Percentiles rank a stretch among this genome's conserved stretches.
Conservation (phyloP, 2,329 filamentous ascomycete species). For the Ophiostoma sp. region DNA sequence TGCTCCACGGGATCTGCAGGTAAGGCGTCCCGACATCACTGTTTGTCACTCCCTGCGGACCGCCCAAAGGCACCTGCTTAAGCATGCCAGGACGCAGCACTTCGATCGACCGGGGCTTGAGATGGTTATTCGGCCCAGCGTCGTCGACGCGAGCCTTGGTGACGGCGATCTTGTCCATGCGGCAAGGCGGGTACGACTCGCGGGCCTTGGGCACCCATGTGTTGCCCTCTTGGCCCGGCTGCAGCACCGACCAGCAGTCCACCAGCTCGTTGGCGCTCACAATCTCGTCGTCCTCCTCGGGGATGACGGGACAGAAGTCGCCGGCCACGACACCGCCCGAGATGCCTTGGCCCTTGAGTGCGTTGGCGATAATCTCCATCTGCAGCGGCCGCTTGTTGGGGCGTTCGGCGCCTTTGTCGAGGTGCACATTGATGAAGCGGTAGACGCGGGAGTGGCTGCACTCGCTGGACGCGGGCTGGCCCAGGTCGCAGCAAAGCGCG, state of each 20-base stretch:
- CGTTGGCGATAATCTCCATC: slow-evolving; percentile 29
- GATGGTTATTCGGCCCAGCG: neutral
- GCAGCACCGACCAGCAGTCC: slow-evolving; percentile 35
- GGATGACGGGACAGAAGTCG: slow-evolving; percentile 38
- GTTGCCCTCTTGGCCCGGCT: slow-evolving; percentile 31
- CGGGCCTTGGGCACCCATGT: slow-evolving; percentile 38
- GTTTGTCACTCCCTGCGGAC: neutral
- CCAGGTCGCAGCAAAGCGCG: slow-evolving; percentile 36
- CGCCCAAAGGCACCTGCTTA: slow-evolving; percentile 24
- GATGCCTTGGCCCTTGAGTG: slow-evolving; percentile 28
- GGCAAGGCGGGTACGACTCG: slow-evolving; percentile 31
- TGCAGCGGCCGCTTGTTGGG: slow-evolving; percentile 33
- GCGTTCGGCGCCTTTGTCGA: slow-evolving; percentile 34
- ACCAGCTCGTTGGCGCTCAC: slow-evolving; percentile 33
- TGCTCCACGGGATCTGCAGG: slow-evolving; percentile 22
- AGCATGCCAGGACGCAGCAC: slow-evolving; percentile 28
- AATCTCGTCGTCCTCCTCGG: slow-evolving; percentile 32
- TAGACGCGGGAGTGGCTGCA: slow-evolving; percentile 22
- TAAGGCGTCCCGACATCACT: neutral
- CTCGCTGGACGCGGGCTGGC: neutral
- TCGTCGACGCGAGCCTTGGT: slow-evolving; percentile 27
- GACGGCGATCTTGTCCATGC: slow-evolving; percentile 37
- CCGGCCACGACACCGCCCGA: slow-evolving; percentile 36
- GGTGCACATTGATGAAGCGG: slow-evolving; percentile 38
- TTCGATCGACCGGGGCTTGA: slow-evolving; percentile 21